phyloP scores from a whole-genome alignment of 2,329 filamentous ascomycete species.

The Monilinia fructicola region DNA sequence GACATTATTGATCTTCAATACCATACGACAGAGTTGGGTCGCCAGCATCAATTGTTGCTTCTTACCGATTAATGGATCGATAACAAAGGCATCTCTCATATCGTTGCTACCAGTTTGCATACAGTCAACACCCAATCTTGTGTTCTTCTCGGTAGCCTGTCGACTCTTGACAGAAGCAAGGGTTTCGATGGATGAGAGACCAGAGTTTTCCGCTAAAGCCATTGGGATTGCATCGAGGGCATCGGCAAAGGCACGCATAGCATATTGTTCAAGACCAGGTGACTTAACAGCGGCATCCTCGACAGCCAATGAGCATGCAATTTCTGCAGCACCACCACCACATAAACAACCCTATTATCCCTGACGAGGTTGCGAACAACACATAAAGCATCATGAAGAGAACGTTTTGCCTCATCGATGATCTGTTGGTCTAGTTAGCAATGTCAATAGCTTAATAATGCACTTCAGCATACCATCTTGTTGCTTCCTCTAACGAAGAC shows the following conservation, averaged over 20 bases:
- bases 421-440: conserved; percentile 59
- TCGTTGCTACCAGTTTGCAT: conserved; percentile 94
- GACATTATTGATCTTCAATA: conserved; percentile 95
- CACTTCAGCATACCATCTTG: conserved; percentile 76
- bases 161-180: conserved; percentile 93
- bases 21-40: conserved; percentile 97
- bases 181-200: conserved; percentile 92
- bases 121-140: conserved; percentile 89
- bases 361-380: conserved; percentile 94
- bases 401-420: conserved; percentile 98
- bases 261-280: conserved; percentile 96
- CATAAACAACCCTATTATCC: conserved; percentile 97
- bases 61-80: conserved; percentile 97
- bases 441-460: neutral
- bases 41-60: conserved; percentile 94
- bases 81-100: conserved; percentile 97
- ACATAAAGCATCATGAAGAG: conserved; percentile 93
- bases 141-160: conserved; percentile 83
- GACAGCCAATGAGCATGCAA: conserved; percentile 93
- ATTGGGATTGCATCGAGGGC: conserved; percentile 91
- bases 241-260: conserved; percentile 96
- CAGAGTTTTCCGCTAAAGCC: conserved; percentile 96
- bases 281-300: conserved; percentile 94
- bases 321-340: conserved; percentile 93
- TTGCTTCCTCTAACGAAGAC: conserved; percentile 96